A percentile compares a stretch with the other conserved stretches of the same genome.
phyloP scores from a whole-genome alignment of 495 filamentous ascomycete genomes.

The Lophiostoma macrostomum region DNA sequence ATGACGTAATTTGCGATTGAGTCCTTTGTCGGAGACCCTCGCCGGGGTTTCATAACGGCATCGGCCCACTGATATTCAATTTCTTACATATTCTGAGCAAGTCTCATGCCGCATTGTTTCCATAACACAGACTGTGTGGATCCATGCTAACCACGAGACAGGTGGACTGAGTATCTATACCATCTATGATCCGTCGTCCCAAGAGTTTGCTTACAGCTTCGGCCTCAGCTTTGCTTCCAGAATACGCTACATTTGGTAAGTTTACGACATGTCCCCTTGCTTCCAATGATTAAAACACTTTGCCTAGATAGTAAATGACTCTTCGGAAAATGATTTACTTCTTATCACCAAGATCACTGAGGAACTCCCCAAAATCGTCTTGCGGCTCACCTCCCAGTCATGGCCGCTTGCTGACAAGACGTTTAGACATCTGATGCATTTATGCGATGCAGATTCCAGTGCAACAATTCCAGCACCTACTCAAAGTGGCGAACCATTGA shows the following conservation, averaged over 20 bases:
- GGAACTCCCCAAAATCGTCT: conserved; percentile 33
- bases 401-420: too few species aligned
- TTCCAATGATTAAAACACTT: conserved; percentile 71
- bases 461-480: too few species aligned
- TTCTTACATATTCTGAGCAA: conserved; percentile 94
- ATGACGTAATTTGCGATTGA: conserved; percentile 99
- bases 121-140: not conserved
- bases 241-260: conserved; percentile 3
- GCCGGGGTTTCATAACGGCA: conserved; percentile 76
- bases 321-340: conserved; percentile 60
- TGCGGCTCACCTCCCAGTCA: too few species aligned
- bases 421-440: too few species aligned
- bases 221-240: not conserved
- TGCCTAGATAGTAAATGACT: conserved; percentile 86
- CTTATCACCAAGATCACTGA: conserved; percentile 86
- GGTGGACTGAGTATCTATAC: not conserved
- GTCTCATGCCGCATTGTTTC: conserved; percentile 16
- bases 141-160: not conserved
- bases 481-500: too few species aligned
- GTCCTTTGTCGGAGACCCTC: conserved; percentile 69
- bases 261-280: conserved; percentile 19
- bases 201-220: not conserved
- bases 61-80: conserved; percentile 76
- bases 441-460: too few species aligned
- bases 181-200: not conserved